Evolutionary conservation across 768 basidiomycete species (phyloP).

Genomic region (Glaciozyma martinii): DNA sequence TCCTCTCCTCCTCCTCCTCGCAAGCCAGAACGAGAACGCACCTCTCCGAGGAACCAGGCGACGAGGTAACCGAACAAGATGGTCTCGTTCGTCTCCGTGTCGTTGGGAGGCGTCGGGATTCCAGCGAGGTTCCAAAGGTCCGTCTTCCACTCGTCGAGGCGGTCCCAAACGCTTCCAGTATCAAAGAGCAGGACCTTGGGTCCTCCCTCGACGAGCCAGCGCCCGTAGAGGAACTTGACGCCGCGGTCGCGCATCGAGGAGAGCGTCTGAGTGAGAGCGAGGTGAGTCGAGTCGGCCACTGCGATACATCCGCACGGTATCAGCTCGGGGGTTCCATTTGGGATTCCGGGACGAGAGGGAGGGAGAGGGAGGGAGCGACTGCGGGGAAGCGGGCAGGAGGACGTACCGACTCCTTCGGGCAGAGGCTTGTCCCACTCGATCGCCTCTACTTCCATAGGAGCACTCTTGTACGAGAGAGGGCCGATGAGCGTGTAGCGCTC

Average conservation of each 20-base stretch:
- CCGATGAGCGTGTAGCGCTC: constrained; percentile 93
- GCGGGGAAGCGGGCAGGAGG: background rate
- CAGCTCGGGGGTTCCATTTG: constrained; percentile 11
- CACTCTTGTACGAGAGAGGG: constrained; percentile 95
- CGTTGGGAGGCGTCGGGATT: constrained; percentile 90
- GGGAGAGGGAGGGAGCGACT: background rate
- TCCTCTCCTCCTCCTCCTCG: background rate
- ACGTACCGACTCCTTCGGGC: background rate
- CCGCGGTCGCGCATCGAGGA: constrained; percentile 79
- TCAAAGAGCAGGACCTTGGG: constrained; percentile 94
- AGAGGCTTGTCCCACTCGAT: constrained; percentile 54
- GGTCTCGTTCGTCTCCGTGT: constrained; percentile 96
- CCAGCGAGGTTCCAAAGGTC: constrained; percentile 98
- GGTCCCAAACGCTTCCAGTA: constrained; percentile 69
- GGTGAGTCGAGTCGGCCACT: constrained; percentile 43
- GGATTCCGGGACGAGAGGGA: background rate
- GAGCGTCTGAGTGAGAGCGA: constrained; percentile 60
- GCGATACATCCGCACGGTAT: background rate
- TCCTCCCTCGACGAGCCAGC: constrained; percentile 96
- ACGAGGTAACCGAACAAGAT: constrained; percentile 96
- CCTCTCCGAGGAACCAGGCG: constrained; percentile 99
- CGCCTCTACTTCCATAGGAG: constrained; percentile 96
- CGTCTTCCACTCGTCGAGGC: constrained; percentile 96
- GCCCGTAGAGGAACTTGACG: constrained; percentile 87
- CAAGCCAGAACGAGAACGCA: constrained; percentile 40